Conservation (phyloP, 2,329 filamentous ascomycete genomes). For the Stachybotrys chartarum region DNA sequence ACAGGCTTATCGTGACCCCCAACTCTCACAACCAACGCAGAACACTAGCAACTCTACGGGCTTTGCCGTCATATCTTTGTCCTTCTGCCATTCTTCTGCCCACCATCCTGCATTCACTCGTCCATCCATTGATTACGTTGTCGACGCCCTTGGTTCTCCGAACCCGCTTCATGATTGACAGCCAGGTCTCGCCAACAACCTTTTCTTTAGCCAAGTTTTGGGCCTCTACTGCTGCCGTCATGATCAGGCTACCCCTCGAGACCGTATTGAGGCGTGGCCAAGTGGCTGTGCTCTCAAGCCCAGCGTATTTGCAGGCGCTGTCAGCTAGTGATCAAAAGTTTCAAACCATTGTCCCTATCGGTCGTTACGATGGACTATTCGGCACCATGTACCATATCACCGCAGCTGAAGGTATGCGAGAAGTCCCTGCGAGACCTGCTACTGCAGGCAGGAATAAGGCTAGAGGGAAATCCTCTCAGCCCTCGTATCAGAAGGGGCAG, state of each 20-base stretch:
- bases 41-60: conserved; percentile 69
- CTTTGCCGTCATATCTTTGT: conserved; percentile 71
- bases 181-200: conserved; percentile 68
- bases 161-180: conserved; percentile 77
- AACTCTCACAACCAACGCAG: conserved; percentile 68
- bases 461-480: conserved; percentile 19
- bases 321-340: conserved; percentile 35
- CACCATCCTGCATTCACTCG: conserved; percentile 78
- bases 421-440: conserved; percentile 28
- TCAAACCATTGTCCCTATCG: conserved; percentile 72
- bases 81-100: conserved; percentile 65
- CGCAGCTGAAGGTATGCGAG: conserved; percentile 67
- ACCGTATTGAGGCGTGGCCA: conserved; percentile 87
- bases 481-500: conserved; percentile 47
- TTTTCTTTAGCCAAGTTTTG: conserved; percentile 81
- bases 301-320: conserved; percentile 42
- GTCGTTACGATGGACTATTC: conserved; percentile 77
- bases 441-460: conserved; percentile 23
- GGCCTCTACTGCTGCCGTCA: conserved; percentile 71
- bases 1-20: conserved; percentile 74
- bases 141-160: conserved; percentile 81
- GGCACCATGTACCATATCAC: conserved; percentile 87
- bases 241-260: conserved; percentile 83
- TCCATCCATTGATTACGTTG: conserved; percentile 76
- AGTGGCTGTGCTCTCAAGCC: conserved; percentile 59